phyloP scores from a whole-genome alignment of 345 rosid genomes.

The Euclidium syriacum region DNA sequence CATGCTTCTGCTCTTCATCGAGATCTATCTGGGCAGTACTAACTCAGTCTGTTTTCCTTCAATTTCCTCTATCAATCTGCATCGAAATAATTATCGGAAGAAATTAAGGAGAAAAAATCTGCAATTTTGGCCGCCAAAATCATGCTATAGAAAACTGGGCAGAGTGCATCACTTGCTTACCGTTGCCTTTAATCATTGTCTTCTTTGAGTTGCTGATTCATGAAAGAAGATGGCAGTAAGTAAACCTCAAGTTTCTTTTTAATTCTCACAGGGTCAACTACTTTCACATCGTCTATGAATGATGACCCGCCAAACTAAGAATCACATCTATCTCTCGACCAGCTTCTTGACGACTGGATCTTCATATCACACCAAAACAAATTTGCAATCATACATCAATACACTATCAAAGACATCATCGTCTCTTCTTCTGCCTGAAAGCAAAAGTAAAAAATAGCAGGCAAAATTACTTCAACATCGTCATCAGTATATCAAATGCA shows the following conservation, averaged over 20 bases:
- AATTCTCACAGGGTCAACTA: no score
- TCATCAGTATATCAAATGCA: not conserved
- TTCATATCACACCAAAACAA: slow-evolving; percentile 64
- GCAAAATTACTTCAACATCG: not conserved
- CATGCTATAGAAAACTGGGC: no score
- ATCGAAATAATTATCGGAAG: no score
- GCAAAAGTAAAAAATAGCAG: not conserved
- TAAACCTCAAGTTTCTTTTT: not conserved
- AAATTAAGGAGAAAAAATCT: no score
- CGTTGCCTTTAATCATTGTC: no score
- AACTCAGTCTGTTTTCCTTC: slow-evolving; percentile 72
- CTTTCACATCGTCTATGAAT: no score
- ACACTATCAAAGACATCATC: slow-evolving; percentile 32
- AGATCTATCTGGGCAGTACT: slow-evolving; percentile 63
- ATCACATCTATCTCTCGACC: slow-evolving; percentile 81
- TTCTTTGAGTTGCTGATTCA: no score
- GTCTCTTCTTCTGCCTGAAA: slow-evolving; percentile 87
- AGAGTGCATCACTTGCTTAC: no score
- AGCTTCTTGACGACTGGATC: slow-evolving; percentile 79
- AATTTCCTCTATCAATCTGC: slow-evolving; percentile 87
- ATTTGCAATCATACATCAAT: slow-evolving; percentile 3
- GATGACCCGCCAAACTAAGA: slow-evolving; percentile 28
- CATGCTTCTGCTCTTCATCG: slow-evolving; percentile 65
- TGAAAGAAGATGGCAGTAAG: not conserved
- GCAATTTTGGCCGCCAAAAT: no score